Evolutionary conservation across 83 land plant genomes (phyloP), one percentile per base, ranked within the genome.

Genomic region (Isoetes engelmannii): DNA sequence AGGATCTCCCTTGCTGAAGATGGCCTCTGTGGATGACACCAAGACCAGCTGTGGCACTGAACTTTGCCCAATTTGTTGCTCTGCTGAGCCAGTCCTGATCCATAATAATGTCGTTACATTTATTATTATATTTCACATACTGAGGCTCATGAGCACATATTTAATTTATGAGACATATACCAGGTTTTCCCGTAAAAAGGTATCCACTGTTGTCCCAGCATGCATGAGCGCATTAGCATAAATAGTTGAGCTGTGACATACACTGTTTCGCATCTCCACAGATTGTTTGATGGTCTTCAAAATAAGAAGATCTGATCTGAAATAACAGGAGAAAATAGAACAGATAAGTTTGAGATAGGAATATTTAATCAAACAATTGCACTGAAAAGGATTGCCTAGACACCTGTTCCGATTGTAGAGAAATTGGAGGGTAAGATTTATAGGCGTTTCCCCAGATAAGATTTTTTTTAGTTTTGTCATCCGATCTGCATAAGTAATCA

Each of bases 31-130:
- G 97, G 71, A 94, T 94, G 1, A 94, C 99, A 68, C 98, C 99
- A 8, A 94, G 63, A 4, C 99, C 99, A 67, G 99, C 99, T 6
- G 99, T 94, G 6, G 99, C 99, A 77, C 99, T 94, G 44, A 94
- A 94, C 71, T 94, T 94, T 18, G 93, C 99, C 99, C 99, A 94
- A 62, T 94, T 94, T 6, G 99, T 88, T 8, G 99, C 99, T 61
- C 93, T 75, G 61, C 92, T 94, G 45, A 94, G 77, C 99, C 99
- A 94, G 64, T 94, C 99, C 95, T 90, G 77, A 4, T 28, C 37
- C 37, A 28, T n/a, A 60, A 69, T 5, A 69, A 42, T 18, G 12
- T 4, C 47, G 41, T 64, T 44, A 45, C 47, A 3, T n/a, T n/a
- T n/a, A n/a, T 51, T 15, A 51, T 10, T 12, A 10, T 12, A n/a